Base-by-base conservation (phyloP, 2,329 filamentous ascomycete genomes). In the Colletotrichum sp. region DNA sequence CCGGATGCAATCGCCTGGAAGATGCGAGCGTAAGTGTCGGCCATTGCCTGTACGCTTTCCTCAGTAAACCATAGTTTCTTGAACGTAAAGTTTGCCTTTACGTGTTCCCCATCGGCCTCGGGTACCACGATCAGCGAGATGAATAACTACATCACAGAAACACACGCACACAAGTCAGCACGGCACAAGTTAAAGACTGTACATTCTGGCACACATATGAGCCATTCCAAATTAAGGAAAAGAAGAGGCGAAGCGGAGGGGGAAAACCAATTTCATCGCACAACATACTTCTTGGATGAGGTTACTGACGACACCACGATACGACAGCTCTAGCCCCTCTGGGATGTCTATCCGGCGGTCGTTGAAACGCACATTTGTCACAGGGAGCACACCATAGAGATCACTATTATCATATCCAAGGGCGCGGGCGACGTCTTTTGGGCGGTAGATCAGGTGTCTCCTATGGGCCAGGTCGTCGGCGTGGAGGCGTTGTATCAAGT, bases 311-410 rank as follows among this genome's bases (percentile, higher is more conserved):
- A 58, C 55, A 2, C 55, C 55, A 58, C 55, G 55, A 28, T 58
- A 58, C 8, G 24, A 1, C 60, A 63, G 60, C 30, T 63, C 60
- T 1, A 63, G 60, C 60, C 60, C 60, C 18, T 63, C 28, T 15
- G 28, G 60, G n/a, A 63, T 63, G 30, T 63, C 60, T 21, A 63
- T 15, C 60, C 60, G 60, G 28, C 60, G 60, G 60, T 63, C 55
- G 18, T 63, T 63, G 18, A 63, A 63, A 1, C 60, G 60, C 18
- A 63, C 60, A 8, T 63, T 63, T 34, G 60, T 63, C 18, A 63
- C 55, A 15, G 55, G 55, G 4, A 63, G 60, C 55, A 58, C 21
- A 8, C 55, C 55, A 28, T 28, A 58, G 5, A 24, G 55, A 6
- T 58, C 55, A 6, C 30, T 9, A 8, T 24, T 12, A 34, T 32